A percentile compares a stretch with the other conserved stretches of the same genome.
These are phyloP conservation scores for Yamagishiella unicocca DNA, from an alignment of 139 green algal species.

Conservation along the genomic window DNA sequence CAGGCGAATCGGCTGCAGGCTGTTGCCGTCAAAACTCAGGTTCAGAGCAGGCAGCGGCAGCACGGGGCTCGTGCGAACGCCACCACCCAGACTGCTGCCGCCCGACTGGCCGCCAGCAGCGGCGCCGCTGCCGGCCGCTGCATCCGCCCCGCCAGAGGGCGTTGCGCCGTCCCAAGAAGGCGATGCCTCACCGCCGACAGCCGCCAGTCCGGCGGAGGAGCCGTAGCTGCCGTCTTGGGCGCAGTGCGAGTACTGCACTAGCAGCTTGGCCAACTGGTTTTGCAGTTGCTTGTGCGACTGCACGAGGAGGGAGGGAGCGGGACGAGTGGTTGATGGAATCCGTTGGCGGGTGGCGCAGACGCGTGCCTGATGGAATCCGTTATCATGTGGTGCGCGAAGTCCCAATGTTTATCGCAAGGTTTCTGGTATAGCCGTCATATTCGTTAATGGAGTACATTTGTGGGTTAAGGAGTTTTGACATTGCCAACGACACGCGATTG, in stretches of 20 bases:
- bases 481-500: too few species aligned
- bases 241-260: conserved; percentile 15
- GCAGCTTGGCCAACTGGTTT: background rate
- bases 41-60: conserved; percentile 32
- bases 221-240: conserved; percentile 26
- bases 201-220: background rate
- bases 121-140: too few species aligned
- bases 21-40: conserved; percentile 30
- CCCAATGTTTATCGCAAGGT: too few species aligned
- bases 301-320: background rate
- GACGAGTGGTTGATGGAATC: too few species aligned
- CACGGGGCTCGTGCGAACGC: background rate
- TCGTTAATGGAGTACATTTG: too few species aligned
- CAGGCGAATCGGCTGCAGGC: conserved; percentile 24
- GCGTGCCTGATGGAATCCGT: too few species aligned
- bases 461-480: too few species aligned
- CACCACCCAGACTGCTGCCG: background rate
- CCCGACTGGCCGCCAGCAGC: background rate
- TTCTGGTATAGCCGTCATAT: too few species aligned
- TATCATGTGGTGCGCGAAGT: too few species aligned
- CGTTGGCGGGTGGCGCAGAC: too few species aligned
- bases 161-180: background rate
- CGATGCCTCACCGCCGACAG: background rate
- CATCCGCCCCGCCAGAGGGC: background rate
- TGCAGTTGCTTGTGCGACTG: conserved; percentile 14